Evolutionary conservation across 2,329 filamentous ascomycete genomes (phyloP), one percentile per base, ranked within the genome.

Genomic region (Dactylonectria estremocensis): DNA sequence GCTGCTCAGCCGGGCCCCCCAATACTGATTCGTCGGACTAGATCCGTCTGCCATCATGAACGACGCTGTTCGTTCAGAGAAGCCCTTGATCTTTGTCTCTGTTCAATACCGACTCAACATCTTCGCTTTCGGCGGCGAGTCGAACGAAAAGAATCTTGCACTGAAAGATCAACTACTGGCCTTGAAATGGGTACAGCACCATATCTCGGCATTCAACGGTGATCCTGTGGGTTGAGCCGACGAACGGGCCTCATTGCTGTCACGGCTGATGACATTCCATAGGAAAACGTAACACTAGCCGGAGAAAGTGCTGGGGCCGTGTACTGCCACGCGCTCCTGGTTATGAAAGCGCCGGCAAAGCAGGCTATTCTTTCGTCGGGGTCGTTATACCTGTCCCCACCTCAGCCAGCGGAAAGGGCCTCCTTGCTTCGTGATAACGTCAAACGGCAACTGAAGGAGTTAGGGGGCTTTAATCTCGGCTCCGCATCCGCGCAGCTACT

Each of bases 231-330:
- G 59, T 11, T 22, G 9, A 53, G 13, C 22, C 37, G n/a, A 10
- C n/a, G 20, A 45, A 20, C 22, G 4, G 14, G 3, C 18, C 5
- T 11, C 8, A 24, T 22, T n/a, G 14, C 10, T 11, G 14, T 11
- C 35, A 48, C 7, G 4, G 11, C 11, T 22, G 16, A 35, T 45
- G 10, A 54, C 28, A 9, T 4, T 2, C 20, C 5, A 37, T 7
- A 83, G 80, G 50, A 77, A 5, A 80, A 81, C 24, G 80, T 85
- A 31, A 85, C 83, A 0, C 72, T 85, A 1, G 78, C 79, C 2
- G 84, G 84, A 8, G 83, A 85, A 66, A 85, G 83, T 64, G 84
- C 83, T 1, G 83, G 84, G 1, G 83, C 80, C 2, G 78, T 85
- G 13, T 84, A 84, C 50, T 79, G 77, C 7, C 83, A 85, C 69